phyloP scores from a whole-genome alignment of 768 basidiomycete species.

The Suillus lakei region DNA sequence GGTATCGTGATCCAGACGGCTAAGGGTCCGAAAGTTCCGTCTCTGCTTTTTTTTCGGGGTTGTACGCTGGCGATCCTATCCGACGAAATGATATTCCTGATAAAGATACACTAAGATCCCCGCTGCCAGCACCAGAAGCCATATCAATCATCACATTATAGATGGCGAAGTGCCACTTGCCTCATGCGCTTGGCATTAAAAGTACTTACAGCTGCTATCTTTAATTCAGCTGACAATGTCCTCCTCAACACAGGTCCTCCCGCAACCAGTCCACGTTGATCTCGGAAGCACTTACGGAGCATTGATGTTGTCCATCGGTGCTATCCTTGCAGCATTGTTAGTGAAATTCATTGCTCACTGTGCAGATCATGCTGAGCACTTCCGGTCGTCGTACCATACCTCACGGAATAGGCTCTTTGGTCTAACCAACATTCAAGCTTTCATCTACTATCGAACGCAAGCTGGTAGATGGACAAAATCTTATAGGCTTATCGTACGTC shows the following conservation, averaged over 20 bases:
- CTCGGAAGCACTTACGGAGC: background rate
- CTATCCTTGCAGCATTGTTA: background rate
- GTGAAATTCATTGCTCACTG: background rate
- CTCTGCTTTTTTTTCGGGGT: background rate
- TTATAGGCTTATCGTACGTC: slow-evolving; percentile 8
- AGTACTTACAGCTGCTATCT: background rate
- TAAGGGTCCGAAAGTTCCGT: background rate
- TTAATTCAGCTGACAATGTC: background rate
- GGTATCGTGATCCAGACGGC: background rate
- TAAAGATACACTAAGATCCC: no score
- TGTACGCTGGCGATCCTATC: background rate
- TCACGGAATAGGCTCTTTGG: slow-evolving; percentile 9
- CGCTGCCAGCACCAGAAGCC: background rate
- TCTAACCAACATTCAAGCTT: slow-evolving; percentile 9
- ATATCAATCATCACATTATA: background rate
- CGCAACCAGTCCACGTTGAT: rapidly evolving
- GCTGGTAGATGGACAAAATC: background rate
- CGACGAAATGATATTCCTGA: background rate
- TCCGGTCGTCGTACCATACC: background rate
- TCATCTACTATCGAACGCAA: slow-evolving; percentile 5
- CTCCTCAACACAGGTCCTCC: background rate
- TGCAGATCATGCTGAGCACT: background rate
- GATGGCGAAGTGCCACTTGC: background rate
- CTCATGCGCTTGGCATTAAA: background rate
- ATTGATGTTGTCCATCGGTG: background rate